A percentile compares a stretch with the other conserved stretches of the same genome.
Evolutionary conservation across 1,284 basidiomycete genomes (phyloP).

Genomic region (Tausonia pullulans): DNA sequence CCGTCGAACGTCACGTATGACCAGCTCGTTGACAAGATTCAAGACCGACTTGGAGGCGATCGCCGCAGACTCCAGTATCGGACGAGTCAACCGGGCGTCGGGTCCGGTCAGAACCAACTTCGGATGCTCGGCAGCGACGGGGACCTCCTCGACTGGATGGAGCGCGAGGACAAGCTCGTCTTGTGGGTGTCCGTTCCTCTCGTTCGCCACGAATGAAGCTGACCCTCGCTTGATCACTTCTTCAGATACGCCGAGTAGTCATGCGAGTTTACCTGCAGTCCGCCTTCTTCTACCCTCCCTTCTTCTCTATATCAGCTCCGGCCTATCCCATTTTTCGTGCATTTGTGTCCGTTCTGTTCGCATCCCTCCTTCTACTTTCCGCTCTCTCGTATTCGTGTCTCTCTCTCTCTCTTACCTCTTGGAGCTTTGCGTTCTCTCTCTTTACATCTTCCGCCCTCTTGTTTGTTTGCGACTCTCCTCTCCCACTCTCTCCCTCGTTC

Average conservation of each 20-base stretch:
- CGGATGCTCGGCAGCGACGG: slow-evolving; percentile 56
- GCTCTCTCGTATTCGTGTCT: neutral
- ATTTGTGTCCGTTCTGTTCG: neutral
- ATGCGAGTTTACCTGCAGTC: neutral
- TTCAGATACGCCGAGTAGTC: slow-evolving; percentile 1
- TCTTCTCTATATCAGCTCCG: neutral
- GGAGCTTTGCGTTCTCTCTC: neutral
- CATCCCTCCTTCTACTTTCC: neutral
- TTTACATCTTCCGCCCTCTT: neutral
- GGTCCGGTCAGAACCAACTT: slow-evolving; percentile 45
- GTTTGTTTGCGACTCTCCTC: neutral
- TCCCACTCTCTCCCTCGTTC: neutral
- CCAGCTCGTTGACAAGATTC: slow-evolving; percentile 83
- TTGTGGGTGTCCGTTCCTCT: slow-evolving; percentile 47
- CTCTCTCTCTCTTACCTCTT: slow-evolving; percentile 8
- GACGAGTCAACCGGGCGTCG: slow-evolving; percentile 42
- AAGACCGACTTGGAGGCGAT: slow-evolving; percentile 67
- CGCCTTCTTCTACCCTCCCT: neutral
- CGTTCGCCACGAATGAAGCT: neutral
- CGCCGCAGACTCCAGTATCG: slow-evolving; percentile 61
- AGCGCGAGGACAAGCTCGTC: slow-evolving; percentile 72
- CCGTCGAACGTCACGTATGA: slow-evolving; percentile 78
- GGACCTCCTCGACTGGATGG: slow-evolving; percentile 68
- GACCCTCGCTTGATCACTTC: neutral
- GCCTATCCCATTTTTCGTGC: neutral